Evolutionary conservation across 495 filamentous ascomycete genomes (phyloP), one percentile per base, ranked within the genome.

Genomic region (Aspergillus indologenus): DNA sequence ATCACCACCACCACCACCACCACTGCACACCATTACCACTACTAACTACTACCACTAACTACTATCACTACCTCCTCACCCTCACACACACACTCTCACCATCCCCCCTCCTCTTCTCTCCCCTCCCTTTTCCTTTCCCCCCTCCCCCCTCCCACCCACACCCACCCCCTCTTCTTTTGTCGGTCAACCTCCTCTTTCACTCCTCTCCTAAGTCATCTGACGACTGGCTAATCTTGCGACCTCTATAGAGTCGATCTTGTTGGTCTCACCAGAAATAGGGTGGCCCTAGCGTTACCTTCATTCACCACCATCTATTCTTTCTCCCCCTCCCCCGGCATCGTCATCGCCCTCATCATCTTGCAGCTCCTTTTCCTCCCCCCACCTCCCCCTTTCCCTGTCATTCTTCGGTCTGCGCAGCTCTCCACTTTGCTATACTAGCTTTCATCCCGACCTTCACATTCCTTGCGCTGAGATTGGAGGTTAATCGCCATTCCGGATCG

Each of bases 161-260:
- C 31, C 19, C 24, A 14, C 45, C 24, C 45, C 45, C 47, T 29
- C 40, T 29, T 24, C 34, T n/a, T 11, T n/a, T 11, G 12, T 40
- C 34, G 34, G 34, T 40, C 34, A 40, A 40, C 34, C 34, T 40
- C 26, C 34, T 40, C 34, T 40, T 15, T 40, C 34, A 40, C 40
- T 48, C 31, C 34, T 14, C 21, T 24, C 24, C 43, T 11, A 31
- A 34, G 65, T 67, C 65, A 67, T 54, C 44, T 67, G 65, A 67
- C 55, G 26, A 59, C 45, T 64, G 34, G 57, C 57, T 64, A 67
- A 62, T 61, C 43, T 43, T 61, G 65, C 57, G 60, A 56, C 59
- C 65, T 62, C 54, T 55, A 14, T 56, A 62, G 63, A 60, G 55
- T 29, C 57, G 49, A 57, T 62, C 59, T 56, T 50, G 46, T 40